phyloP scores from a whole-genome alignment of 2,329 filamentous ascomycete species.

The Phaeosphaeriaceae sp. region DNA sequence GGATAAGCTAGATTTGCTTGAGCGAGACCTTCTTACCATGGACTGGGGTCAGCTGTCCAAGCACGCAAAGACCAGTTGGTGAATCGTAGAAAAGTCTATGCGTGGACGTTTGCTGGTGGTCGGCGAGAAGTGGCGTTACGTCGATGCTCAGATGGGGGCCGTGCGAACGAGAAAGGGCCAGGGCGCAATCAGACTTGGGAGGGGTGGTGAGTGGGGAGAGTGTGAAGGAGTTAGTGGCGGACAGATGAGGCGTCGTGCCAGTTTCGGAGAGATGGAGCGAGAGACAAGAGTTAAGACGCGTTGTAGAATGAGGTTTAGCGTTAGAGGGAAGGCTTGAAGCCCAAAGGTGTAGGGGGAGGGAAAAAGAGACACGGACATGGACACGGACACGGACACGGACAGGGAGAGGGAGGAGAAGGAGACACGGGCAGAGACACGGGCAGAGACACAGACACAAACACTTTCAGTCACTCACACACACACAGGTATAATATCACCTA shows the following conservation, averaged over 20 bases:
- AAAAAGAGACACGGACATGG: too few species aligned
- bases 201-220: too few species aligned
- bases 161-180: constrained; percentile 35
- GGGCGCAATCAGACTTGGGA: constrained; percentile 30
- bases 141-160: constrained; percentile 28
- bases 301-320: too few species aligned
- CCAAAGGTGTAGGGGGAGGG: too few species aligned
- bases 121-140: constrained; percentile 34
- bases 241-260: background rate
- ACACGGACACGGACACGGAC: too few species aligned
- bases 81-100: constrained; percentile 40
- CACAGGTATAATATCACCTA: too few species aligned
- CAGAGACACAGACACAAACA: too few species aligned
- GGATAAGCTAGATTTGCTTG: constrained; percentile 35
- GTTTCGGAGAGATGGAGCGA: background rate
- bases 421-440: too few species aligned
- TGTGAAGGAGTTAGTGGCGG: constrained; percentile 26
- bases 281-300: too few species aligned
- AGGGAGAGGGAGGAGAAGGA: too few species aligned
- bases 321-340: too few species aligned
- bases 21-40: constrained; percentile 45
- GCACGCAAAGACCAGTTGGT: constrained; percentile 36
- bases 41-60: constrained; percentile 45
- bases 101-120: constrained; percentile 42
- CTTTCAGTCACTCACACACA: too few species aligned